A percentile compares a stretch with the other conserved stretches of the same genome.
Evolutionary conservation across 75 land plant species (phyloP).

Genomic region (Cupressus sempervirens): DNA sequence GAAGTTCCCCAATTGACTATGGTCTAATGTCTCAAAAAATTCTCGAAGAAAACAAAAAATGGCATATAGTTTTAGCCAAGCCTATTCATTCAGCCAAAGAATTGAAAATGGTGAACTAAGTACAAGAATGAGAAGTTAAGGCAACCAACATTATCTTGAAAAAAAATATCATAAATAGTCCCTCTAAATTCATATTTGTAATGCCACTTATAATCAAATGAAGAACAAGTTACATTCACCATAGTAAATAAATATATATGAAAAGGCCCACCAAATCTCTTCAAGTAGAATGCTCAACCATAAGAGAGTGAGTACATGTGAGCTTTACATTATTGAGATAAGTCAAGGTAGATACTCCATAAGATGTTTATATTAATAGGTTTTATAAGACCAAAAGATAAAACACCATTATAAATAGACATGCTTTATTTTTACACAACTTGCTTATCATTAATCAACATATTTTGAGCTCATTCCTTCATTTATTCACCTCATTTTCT

Average conservation of each 20-base stretch:
- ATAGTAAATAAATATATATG: background rate
- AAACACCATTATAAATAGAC: background rate
- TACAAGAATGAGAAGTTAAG: background rate
- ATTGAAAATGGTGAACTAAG: background rate
- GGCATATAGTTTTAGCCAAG: slow-evolving; percentile 93
- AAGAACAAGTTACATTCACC: slow-evolving; percentile 9
- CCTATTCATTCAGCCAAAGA: slow-evolving; percentile 37
- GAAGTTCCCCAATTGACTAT: slow-evolving; percentile 93
- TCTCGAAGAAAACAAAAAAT: slow-evolving; percentile 95
- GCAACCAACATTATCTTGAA: background rate
- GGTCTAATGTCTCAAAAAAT: slow-evolving; percentile 96
- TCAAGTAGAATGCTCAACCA: background rate
- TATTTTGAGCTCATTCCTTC: background rate
- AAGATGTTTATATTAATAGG: background rate
- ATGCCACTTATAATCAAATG: background rate
- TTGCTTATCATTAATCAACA: background rate
- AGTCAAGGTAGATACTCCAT: slow-evolving; percentile 3
- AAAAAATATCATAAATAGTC: background rate
- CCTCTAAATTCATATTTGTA: background rate
- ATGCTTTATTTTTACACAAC: background rate
- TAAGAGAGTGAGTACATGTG: background rate
- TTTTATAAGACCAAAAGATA: background rate
- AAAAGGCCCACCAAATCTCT: background rate
- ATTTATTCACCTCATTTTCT: slow-evolving; percentile 69
- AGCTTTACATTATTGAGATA: background rate